Base-by-base conservation (phyloP, 2,329 filamentous ascomycete species). In the Talaromyces sp. region DNA sequence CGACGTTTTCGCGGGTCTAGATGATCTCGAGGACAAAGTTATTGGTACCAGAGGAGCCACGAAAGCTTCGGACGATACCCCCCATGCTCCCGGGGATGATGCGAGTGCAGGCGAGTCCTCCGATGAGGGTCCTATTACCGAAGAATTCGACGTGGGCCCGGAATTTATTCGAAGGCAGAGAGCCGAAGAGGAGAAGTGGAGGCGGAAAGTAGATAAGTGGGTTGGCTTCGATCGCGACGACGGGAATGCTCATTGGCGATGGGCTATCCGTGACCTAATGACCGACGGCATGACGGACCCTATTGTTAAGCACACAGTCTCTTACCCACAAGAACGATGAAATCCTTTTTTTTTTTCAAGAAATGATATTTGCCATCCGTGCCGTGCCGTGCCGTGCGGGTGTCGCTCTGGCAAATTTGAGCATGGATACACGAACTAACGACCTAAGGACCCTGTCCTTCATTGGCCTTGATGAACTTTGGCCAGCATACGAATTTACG, bases 81-180 rank as follows among this genome's bases (percentile, higher is more conserved):
- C 65, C 49, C 58, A 55, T 30, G 60, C 57, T n/a, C 66, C 68
- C 36, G 66, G 67, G 16, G 73, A 75, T 29, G 75, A 76, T 47
- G 68, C 66, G 46, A 77, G 73, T 55, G 73, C 70, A 47, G 75
- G 73, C 43, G 76, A 77, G 49, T 75, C 73, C 7, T 75, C 73
- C 52, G 88, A 91, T 64, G 88, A 92, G 66, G 93, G 90, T 82
- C 84, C 90, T 45, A 89, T 97, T 11, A 91, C 91, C 47, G 94
- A 99, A 73, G 94, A 99, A 70, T 99, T 99, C 65, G 94, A 99
- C 69, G 91, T 99, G 51, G 94, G 94, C 0, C 94, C 93, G 3
- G 91, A 95, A 71, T 99, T 97, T 68, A 87, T 97, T 58, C 83
- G 87, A 64, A 82, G 92, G 58, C 93, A 97, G 69, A 83, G 89